Evolutionary conservation across 179 eudicot species (phyloP).

Genomic region (Corrigiola litoralis): DNA sequence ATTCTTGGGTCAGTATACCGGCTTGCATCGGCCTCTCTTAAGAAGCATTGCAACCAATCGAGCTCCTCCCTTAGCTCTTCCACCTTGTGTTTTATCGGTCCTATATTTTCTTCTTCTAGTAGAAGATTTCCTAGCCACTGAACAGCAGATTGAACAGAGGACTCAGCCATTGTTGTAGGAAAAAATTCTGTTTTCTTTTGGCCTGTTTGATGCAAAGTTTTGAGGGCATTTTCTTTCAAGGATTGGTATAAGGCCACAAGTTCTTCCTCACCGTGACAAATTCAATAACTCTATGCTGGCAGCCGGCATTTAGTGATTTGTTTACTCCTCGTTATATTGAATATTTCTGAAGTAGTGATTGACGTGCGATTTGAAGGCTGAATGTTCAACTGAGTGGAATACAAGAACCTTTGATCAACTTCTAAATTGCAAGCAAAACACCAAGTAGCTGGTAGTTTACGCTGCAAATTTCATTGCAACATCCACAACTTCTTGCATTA

Average conservation of each 20-base stretch:
- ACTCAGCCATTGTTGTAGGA: conserved; percentile 33
- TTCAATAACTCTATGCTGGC: conserved; percentile 9
- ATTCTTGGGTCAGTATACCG: conserved; percentile 19
- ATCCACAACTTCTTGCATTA: no score
- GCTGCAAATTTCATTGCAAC: no score
- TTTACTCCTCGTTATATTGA: not conserved
- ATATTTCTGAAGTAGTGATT: not conserved
- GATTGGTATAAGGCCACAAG: not conserved
- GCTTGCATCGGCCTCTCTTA: conserved; percentile 23
- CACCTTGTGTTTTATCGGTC: conserved; percentile 16
- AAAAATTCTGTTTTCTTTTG: not conserved
- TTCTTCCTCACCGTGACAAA: not conserved
- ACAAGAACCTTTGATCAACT: no score
- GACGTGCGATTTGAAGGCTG: no score
- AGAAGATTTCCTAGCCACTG: conserved; percentile 26
- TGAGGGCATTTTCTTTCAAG: not conserved
- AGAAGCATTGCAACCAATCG: conserved; percentile 34
- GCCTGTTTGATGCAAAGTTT: not conserved
- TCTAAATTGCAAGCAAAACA: no score
- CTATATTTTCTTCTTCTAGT: conserved; percentile 21
- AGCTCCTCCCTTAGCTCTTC: conserved; percentile 29
- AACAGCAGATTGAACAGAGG: conserved; percentile 27
- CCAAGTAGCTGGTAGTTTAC: no score
- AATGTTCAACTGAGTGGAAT: no score
- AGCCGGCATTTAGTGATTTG: conserved; percentile 10